Evolutionary conservation across 306 rosid species (phyloP), one percentile per base, ranked within the genome.

Genomic region (Prunus mongolica): DNA sequence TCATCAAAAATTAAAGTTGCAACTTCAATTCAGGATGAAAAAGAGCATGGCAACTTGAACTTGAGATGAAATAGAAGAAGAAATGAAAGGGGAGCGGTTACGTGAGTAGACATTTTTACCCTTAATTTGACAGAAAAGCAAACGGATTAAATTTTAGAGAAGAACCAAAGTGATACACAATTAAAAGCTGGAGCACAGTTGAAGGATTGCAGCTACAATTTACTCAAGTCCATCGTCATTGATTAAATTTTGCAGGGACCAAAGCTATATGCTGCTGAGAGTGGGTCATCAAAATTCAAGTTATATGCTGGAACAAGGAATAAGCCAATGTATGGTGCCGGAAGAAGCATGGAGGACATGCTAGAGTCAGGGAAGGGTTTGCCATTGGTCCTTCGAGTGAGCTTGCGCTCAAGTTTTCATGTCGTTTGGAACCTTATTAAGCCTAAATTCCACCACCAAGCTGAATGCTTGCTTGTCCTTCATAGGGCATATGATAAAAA

Each of bases 321-420:
- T 55, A 95, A 82, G 84, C 68, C 88, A 0, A 78, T 95, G 97
- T 95, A 95, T 65, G 99, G 99, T 24, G 99, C 97, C 4, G 99
- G 99, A 69, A 84, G 97, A 73, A 86, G 78, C 78, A 95, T 95
- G 97, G 84, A 90, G 41, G 99, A 92, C 71, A 77, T 83, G 90
- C 72, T 95, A 5, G 88, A 89, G 25, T 95, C 97, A 4, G 90
- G 82, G 65, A 81, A 52, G 24, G 93, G 99, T 28, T 79, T 95
- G 74, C 85, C 93, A 1, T 62, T 95, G 30, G 25, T 62, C 12
- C 65, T 89, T 52, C 72, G 71, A 9, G 78, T 90, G 46, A 80
- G 34, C 0, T 27, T 92, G 11, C 73, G 68, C 14, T 90, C 99
- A 9, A 78, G 65, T 45, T 90, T 80, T 67, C 67, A 52, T 65